These are phyloP conservation scores for Lachancea kluyveri DNA, from an alignment of 805 yeast genomes.

Conservation along the genomic window DNA sequence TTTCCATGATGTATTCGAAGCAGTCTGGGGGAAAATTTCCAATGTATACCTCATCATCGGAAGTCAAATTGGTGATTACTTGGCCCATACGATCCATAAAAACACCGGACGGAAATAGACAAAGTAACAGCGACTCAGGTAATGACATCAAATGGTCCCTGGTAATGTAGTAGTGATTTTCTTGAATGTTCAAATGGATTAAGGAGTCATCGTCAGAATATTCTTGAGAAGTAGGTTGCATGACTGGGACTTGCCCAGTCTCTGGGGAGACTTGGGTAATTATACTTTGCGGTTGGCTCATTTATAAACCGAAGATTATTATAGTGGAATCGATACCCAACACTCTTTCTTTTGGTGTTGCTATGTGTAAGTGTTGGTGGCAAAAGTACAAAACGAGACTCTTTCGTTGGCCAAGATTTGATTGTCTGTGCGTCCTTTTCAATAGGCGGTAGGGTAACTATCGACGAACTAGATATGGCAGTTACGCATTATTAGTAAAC, in stretches of 20 bases:
- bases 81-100: conserved; percentile 72
- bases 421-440: too few relatives aligned
- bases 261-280: conserved; percentile 68
- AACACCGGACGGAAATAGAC: conserved; percentile 87
- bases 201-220: conserved; percentile 42
- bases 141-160: conserved; percentile 85
- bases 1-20: conserved; percentile 72
- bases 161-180: conserved; percentile 64
- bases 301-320: neutral
- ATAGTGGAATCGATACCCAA: too few relatives aligned
- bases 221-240: conserved; percentile 23
- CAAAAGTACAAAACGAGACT: too few relatives aligned
- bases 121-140: conserved; percentile 83
- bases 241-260: conserved; percentile 9
- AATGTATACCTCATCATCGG: conserved; percentile 72
- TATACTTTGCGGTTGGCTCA: conserved; percentile 33
- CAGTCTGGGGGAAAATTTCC: conserved; percentile 77
- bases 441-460: too few relatives aligned
- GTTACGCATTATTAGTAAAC: too few relatives aligned
- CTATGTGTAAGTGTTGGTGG: too few relatives aligned
- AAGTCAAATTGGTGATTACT: conserved; percentile 71
- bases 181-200: conserved; percentile 75
- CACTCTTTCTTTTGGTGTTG: too few relatives aligned
- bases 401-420: too few relatives aligned
- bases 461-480: too few relatives aligned